phyloP scores from a whole-genome alignment of 129 eudicot genomes.

The Erigeron canadensis region DNA sequence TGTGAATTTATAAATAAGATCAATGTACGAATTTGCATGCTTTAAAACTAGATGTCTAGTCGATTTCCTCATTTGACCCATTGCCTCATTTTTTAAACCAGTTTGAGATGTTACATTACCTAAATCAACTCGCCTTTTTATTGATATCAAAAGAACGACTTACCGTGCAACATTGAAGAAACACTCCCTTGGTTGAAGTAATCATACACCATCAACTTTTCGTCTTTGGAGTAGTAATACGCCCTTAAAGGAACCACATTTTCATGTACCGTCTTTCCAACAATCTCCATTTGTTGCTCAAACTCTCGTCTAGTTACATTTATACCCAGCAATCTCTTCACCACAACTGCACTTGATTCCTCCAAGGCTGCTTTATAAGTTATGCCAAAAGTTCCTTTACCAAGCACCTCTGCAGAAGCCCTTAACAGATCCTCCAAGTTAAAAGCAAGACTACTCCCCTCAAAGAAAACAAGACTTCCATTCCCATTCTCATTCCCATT shows the following conservation, averaged over 20 bases:
- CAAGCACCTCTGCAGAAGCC: slow-evolving; percentile 96
- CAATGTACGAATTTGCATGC: background rate
- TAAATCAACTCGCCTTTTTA: background rate
- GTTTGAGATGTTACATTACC: background rate
- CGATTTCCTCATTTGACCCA: background rate
- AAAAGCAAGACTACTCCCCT: slow-evolving; percentile 68
- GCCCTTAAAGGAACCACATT: slow-evolving; percentile 85
- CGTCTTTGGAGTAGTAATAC: slow-evolving; percentile 92
- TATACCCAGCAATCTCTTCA: slow-evolving; percentile 77
- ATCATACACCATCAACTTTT: slow-evolving; percentile 89
- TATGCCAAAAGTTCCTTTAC: slow-evolving; percentile 85
- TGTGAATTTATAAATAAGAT: background rate
- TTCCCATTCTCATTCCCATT: slow-evolving; percentile 43
- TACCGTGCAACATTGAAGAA: slow-evolving; percentile 85
- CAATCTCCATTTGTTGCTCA: slow-evolving; percentile 88
- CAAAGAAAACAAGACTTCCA: slow-evolving; percentile 65
- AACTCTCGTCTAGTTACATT: slow-evolving; percentile 64
- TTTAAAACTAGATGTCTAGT: background rate
- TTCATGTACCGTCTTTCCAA: slow-evolving; percentile 69
- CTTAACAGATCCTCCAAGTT: slow-evolving; percentile 85
- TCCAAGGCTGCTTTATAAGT: slow-evolving; percentile 90
- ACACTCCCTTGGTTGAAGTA: slow-evolving; percentile 74
- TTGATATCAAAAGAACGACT: slow-evolving; percentile 10
- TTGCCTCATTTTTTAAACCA: background rate
- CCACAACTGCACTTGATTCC: slow-evolving; percentile 73